phyloP scores from a whole-genome alignment of 768 basidiomycete genomes.

The Hericium alpestre region DNA sequence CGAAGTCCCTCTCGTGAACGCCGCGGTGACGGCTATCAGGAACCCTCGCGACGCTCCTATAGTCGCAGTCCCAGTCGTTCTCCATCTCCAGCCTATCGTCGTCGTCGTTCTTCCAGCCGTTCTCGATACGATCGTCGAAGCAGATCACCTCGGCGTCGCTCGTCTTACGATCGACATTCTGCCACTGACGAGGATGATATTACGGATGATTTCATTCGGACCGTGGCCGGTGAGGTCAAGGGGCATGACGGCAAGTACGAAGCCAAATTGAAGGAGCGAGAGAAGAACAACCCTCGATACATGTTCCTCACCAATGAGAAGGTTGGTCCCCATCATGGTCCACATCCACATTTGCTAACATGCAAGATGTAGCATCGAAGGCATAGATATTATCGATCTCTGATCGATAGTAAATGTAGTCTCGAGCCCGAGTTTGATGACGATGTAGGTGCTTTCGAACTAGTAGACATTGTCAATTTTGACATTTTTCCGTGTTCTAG shows the following conservation, averaged over 20 bases:
- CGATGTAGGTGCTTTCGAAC: conserved; percentile 34
- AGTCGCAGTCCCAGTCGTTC: conserved; percentile 20
- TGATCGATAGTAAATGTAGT: conserved; percentile 46
- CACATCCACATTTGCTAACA: neutral
- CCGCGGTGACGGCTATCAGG: conserved; percentile 17
- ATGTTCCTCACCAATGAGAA: conserved; percentile 44
- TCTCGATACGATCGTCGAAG: conserved; percentile 30
- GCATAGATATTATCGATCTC: conserved; percentile 59
- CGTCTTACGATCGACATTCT: conserved; percentile 20
- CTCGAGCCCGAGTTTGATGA: conserved; percentile 71
- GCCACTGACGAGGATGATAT: conserved; percentile 53
- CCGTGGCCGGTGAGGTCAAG: conserved; percentile 77
- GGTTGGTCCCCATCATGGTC: neutral
- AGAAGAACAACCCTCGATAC: conserved; percentile 75
- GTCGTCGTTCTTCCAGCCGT: conserved; percentile 30
- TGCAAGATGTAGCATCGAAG: conserved; percentile 46
- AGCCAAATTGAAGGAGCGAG: conserved; percentile 59
- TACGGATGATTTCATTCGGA: conserved; percentile 77
- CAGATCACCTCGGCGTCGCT: conserved; percentile 33
- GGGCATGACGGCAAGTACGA: conserved; percentile 75
- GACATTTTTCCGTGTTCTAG: conserved; percentile 27
- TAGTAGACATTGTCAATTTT: neutral
- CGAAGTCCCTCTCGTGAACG: conserved; percentile 24
- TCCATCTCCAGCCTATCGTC: conserved; percentile 27
- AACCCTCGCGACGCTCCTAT: conserved; percentile 23